Evolutionary conservation across 1,139 yeast genomes (phyloP), one percentile per base, ranked within the genome.

Genomic region (Scheffersomyces quercinus): DNA sequence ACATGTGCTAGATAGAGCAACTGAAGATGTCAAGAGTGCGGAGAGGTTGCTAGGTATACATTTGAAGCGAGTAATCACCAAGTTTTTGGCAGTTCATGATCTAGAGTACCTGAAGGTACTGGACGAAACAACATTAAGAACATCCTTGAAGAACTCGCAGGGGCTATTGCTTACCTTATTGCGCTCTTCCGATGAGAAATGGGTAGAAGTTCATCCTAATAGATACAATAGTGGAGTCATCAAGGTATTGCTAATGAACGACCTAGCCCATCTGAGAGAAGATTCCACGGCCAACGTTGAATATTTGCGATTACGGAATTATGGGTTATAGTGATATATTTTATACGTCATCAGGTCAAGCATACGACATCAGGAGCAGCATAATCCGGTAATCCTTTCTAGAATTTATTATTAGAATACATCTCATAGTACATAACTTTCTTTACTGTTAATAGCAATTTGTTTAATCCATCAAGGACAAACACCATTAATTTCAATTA

Each of bases 51-150:
- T 43, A 14, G 41, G 48, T 1, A 26, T 46, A 6, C 61, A 54
- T 38, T 43, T 65, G 41, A 58, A 56, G 36, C 49, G 64, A 33
- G 54, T 64, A 8, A 42, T 64, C 12, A 50, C 59, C 29, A 62
- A 60, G 48, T 51, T 57, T 31, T 49, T 63, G 24, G 66, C 67
- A 10, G 41, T 60, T 12, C 57, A 57, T 39, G 60, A 57, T 43
- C 54, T 61, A 59, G 55, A 53, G 35, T 42, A 45, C 33, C 46
- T 53, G 35, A 44, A 42, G n/a, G 47, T 51, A 20, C 49, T 55
- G 53, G 61, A 59, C 35, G 56, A 56, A 35, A 46, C 41, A 1
- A 48, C 56, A 3, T 51, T 65, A 16, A 55, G 54, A 28, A 40
- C 38, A 12, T 53, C 51, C 28, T 40, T 62, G 15, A 43, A 41